Base-by-base conservation (phyloP, 78 protist genomes). In the Dictyostelium discoideum region DNA sequence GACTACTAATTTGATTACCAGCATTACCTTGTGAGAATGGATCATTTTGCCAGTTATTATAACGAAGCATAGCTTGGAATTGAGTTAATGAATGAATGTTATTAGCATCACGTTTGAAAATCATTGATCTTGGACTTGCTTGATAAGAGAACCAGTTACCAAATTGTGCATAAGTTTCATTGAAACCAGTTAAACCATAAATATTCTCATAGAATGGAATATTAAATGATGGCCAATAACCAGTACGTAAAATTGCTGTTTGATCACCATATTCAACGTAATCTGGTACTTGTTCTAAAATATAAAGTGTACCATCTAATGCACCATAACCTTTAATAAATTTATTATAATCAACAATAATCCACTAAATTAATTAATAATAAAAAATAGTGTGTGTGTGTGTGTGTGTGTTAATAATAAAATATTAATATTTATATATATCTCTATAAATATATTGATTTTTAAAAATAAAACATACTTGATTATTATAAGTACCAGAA, bases 251-350 rank as follows among this genome's bases (percentile, higher is more conserved):
- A 13, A 90, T 72, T 57, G 50, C 10, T 50, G 95, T 69, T 69
- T 65, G 67, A 97, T 97, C 81, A 50, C 20, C 84, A 92, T 98
- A 63, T 37, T 67, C 83, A 46, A 85, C 13, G 8, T 87, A 63
- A 46, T 98, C 99, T 69, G 98, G 99, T 32, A 97, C 72, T 89
- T 98, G 98, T 89, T 98, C 99, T 4, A 97, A 9, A 40, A 98
- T 85, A 72, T 85, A 93, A 37, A 98, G 40, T 46, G 96, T 86
- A 67, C 93, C 96, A 32, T 92, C 85, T 22, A 20, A 14, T 22
- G 97, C 95, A 46, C 60, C 37, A 39, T 57, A 14, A 72, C 98
- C 98, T 77, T 94, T 81, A n/a, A 9, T 46, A 67, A 98, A 97
- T 24, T 63, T 46, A 69, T 74, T 74, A 63, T 90, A 78, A 85